Base-by-base conservation (phyloP, 306 rosid genomes). In the Castanea sativa region DNA sequence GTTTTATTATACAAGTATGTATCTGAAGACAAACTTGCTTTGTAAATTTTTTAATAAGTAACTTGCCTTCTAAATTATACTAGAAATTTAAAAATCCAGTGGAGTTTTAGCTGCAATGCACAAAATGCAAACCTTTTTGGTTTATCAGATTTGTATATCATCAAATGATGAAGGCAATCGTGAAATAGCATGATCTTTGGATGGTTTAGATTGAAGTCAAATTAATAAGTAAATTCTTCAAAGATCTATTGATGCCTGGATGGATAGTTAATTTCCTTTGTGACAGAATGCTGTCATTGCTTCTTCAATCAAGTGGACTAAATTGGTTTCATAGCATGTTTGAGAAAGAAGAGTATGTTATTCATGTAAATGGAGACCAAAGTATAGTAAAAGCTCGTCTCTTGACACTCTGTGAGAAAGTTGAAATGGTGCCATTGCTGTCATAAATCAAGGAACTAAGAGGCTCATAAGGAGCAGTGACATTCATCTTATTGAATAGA, bases 261-360 rank as follows among this genome's bases (percentile, higher is more conserved):
- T 65, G 21, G 30, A 33, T 78, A 63, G 55, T 83, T 55, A 12
- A 14, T 35, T 76, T 14, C 43, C 74, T 52, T 73, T 79, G 33
- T 85, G 80, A 75, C 80, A 89, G 97, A 86, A 45, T 81, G 90
- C 89, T 6, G 72, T 83, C n/a, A 83, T 87, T 81, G 70, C 94
- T 93, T 69, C 91, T 91, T 84, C 87, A 86, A 81, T 93, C 94
- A 67, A 84, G 85, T 35, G 89, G 89, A 20, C 86, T 89, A 49
- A 89, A 88, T 74, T 88, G 89, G 96, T 87, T 91, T 73, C 90
- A 88, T 78, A 55, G 9, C 81, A 76, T 89, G 83, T 68, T 87
- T 74, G 92, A 82, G 61, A 79, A 76, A 67, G 85, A 81, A 87
- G 85, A 88, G 61, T 87, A 79, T 45, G 77, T 82, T 73, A 79